Base-by-base conservation (phyloP, 2,329 filamentous ascomycete genomes). In the Alternaria metachromatica region DNA sequence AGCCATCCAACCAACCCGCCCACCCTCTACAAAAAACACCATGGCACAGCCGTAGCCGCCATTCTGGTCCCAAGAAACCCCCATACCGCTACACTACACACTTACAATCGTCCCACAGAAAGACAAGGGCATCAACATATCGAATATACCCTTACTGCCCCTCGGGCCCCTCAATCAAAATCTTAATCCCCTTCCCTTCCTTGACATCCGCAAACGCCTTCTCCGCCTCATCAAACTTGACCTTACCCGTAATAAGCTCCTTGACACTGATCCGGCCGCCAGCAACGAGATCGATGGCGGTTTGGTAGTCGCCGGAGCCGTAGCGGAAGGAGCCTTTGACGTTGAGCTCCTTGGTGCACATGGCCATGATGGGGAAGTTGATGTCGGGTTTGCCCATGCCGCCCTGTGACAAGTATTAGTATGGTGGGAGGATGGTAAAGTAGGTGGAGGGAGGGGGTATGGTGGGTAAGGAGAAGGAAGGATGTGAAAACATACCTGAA, bases 301-400 rank as follows among this genome's bases (percentile, higher is more conserved):
- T 87, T 77, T 90, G 87, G 81, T 97, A 98, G 80, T 97, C 95
- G 20, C 94, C 94, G 58, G 89, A 87, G 4, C 90, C 90, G 80
- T 98, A 98, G 43, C 95, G 88, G 86, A 98, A 98, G 66, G 90
- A 94, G 21, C 95, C 95, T 77, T 91, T 92, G 50, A 92, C 87
- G 11, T 90, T 96, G 55, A 97, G 85, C 84, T 98, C 95, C 84
- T 97, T 97, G 55, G 90, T 86, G 80, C 94, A 96, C 76, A 96
- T 85, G 6, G 92, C 91, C 87, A 95, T 92, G 78, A 98, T 97
- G 55, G 95, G 95, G 84, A 97, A 97, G 9, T 82, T 92, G 79
- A 97, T 94, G 75, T 97, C 92, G 43, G 89, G 81, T 78, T 91
- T 92, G 76, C 95, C 95, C 93, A 97, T 97, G 59, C 94, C 94